Evolutionary conservation across 2,329 filamentous ascomycete species (phyloP).

Genomic region (Cadophora sp.): DNA sequence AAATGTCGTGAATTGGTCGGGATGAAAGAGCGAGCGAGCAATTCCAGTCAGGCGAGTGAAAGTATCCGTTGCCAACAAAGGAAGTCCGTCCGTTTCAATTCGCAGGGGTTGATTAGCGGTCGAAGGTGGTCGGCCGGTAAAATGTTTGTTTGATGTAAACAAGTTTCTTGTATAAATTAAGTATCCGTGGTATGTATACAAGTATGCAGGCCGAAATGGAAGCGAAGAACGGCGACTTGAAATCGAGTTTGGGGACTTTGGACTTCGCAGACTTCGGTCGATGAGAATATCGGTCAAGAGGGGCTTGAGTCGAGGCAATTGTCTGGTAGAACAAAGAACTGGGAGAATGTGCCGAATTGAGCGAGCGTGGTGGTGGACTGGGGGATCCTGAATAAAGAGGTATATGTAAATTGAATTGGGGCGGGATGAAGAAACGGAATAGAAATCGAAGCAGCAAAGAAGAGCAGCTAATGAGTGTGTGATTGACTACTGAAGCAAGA

Average conservation of each 20-base stretch:
- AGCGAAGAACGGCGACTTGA: conserved; percentile 27
- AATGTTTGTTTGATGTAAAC: conserved; percentile 37
- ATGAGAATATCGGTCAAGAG: conserved; percentile 11
- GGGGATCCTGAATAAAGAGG: conserved; percentile 32
- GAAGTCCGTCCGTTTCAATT: neutral
- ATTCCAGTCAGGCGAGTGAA: conserved; percentile 12
- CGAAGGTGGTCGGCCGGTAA: conserved; percentile 24
- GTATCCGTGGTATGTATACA: conserved; percentile 32
- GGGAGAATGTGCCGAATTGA: conserved; percentile 43
- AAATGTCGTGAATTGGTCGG: conserved; percentile 28
- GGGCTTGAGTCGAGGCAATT: conserved; percentile 9
- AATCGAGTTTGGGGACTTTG: conserved; percentile 17
- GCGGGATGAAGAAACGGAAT: conserved; percentile 17
- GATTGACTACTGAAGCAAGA: conserved; percentile 28
- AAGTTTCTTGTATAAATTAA: conserved; percentile 35
- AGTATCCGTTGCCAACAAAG: conserved; percentile 18
- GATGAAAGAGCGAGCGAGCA: conserved; percentile 13
- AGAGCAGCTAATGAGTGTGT: conserved; percentile 37
- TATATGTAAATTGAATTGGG: conserved; percentile 30
- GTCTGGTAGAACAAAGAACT: conserved; percentile 47
- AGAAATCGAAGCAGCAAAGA: conserved; percentile 36
- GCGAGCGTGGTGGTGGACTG: conserved; percentile 27
- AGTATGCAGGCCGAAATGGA: conserved; percentile 33
- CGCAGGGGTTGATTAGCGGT: conserved; percentile 24
- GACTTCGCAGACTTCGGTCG: conserved; percentile 12